phyloP scores from a whole-genome alignment of 495 filamentous ascomycete genomes.

The Oleoguttula mirabilis region DNA sequence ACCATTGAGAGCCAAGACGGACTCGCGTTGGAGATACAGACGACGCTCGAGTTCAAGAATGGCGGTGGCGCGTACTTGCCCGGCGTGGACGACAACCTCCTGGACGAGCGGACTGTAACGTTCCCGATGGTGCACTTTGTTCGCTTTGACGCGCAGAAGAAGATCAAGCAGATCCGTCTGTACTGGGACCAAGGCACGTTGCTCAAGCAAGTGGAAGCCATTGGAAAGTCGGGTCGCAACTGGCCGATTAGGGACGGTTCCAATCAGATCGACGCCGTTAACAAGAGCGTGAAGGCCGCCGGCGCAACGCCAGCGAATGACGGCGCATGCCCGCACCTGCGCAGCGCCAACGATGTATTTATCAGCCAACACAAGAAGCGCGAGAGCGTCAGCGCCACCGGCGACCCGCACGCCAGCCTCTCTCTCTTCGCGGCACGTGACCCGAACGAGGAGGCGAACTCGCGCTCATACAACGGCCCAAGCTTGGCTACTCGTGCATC shows the following conservation, averaged over 20 bases:
- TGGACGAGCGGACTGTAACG: constrained; percentile 67
- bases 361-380: constrained; percentile 13
- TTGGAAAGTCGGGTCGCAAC: constrained; percentile 72
- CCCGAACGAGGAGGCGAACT: constrained; percentile 30
- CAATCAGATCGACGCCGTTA: constrained; percentile 48
- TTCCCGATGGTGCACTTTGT: constrained; percentile 89
- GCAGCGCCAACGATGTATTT: constrained; percentile 15
- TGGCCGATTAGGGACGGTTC: constrained; percentile 90
- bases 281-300: constrained; percentile 12
- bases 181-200: constrained; percentile 94
- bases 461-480: constrained; percentile 32
- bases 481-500: constrained; percentile 41
- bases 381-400: constrained; percentile 29
- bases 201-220: constrained; percentile 85
- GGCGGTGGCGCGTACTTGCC: constrained; percentile 84
- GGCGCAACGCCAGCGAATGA: constrained; percentile 1
- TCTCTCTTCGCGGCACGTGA: constrained; percentile 57
- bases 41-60: constrained; percentile 64
- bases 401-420: constrained; percentile 65
- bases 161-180: constrained; percentile 74
- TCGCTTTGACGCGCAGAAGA: constrained; percentile 58
- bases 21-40: constrained; percentile 53
- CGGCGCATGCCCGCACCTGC: not conserved
- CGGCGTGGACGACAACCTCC: constrained; percentile 83
- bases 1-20: constrained; percentile 57